Evolutionary conservation across 2,329 filamentous ascomycete genomes (phyloP).

Genomic region (Sodiomyces alkalinus): DNA sequence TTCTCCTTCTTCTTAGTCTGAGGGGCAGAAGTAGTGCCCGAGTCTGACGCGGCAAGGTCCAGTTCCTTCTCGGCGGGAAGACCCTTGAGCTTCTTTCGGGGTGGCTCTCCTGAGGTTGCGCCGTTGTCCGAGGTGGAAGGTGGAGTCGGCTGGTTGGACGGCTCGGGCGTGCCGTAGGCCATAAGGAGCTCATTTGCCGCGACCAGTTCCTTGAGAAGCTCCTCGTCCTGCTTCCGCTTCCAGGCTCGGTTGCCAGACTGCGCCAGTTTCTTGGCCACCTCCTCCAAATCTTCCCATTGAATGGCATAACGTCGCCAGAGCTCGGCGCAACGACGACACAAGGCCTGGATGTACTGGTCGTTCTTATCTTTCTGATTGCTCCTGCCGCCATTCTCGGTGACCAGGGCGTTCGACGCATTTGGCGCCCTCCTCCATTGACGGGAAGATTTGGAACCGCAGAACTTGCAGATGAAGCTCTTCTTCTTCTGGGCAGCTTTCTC

Average conservation of each 20-base stretch:
- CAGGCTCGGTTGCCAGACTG: constrained; percentile 66
- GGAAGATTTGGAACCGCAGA: constrained; percentile 66
- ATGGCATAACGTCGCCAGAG: constrained; percentile 94
- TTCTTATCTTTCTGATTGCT: constrained; percentile 64
- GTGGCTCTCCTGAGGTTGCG: constrained; percentile 30
- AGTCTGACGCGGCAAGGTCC: constrained; percentile 30
- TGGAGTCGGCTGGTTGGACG: constrained; percentile 12
- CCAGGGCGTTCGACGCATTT: constrained; percentile 53
- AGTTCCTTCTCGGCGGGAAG: constrained; percentile 34
- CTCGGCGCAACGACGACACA: constrained; percentile 82
- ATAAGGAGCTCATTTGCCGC: constrained; percentile 47
- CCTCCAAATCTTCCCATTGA: constrained; percentile 87
- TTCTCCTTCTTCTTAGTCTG: constrained; percentile 45
- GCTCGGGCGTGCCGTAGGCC: constrained; percentile 20
- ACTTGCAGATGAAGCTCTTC: constrained; percentile 82
- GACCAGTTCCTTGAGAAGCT: constrained; percentile 61
- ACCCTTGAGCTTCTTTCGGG: constrained; percentile 50
- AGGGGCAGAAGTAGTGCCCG: constrained; percentile 12
- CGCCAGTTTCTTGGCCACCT: constrained; percentile 75
- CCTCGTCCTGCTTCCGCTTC: constrained; percentile 85
- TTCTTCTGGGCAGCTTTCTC: constrained; percentile 70
- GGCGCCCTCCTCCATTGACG: constrained; percentile 88
- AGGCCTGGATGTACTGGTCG: constrained; percentile 57
- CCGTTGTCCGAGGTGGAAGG: constrained; percentile 15
- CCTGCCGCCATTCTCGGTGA: constrained; percentile 49